These are phyloP conservation scores for Fimicolochytrium jonesii DNA, from an alignment of 192 early-diverging fungal species.

Conservation along the genomic window DNA sequence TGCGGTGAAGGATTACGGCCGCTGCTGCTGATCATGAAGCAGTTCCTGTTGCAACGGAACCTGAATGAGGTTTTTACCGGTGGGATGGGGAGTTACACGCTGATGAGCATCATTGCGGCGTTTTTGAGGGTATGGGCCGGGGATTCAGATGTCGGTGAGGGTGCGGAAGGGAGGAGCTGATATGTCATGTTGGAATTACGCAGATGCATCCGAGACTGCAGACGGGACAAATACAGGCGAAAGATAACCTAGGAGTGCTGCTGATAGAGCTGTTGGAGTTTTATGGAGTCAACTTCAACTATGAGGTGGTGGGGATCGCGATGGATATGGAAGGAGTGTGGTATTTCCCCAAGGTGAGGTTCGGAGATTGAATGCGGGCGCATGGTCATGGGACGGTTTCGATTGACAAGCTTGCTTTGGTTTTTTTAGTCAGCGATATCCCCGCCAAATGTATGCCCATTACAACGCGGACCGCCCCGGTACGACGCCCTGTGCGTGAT, in stretches of 20 bases:
- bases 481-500: slow-evolving; percentile 16
- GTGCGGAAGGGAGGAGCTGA: too few relatives aligned
- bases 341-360: slow-evolving; percentile 48
- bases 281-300: slow-evolving; percentile 79
- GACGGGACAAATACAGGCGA: slow-evolving; percentile 53
- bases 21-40: slow-evolving; percentile 80
- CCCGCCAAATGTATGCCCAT: not conserved
- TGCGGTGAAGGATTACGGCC: slow-evolving; percentile 51
- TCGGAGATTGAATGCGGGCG: not conserved
- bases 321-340: slow-evolving; percentile 44
- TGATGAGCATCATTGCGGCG: slow-evolving; percentile 70
- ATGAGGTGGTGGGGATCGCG: slow-evolving; percentile 58
- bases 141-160: too few relatives aligned
- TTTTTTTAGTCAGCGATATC: not conserved
- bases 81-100: slow-evolving; percentile 82
- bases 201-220: slow-evolving; percentile 79
- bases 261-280: slow-evolving; percentile 90
- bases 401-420: slow-evolving; percentile 12
- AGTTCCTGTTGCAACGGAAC: slow-evolving; percentile 67
- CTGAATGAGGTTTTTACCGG: slow-evolving; percentile 87
- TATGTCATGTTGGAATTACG: slow-evolving; percentile 7
- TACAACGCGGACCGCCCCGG: not conserved
- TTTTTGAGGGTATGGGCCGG: slow-evolving; percentile 73
- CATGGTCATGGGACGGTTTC: not conserved
- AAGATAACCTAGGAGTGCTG: slow-evolving; percentile 80